Base-by-base conservation (phyloP, 1,284 basidiomycete genomes). In the Mycena sp. region DNA sequence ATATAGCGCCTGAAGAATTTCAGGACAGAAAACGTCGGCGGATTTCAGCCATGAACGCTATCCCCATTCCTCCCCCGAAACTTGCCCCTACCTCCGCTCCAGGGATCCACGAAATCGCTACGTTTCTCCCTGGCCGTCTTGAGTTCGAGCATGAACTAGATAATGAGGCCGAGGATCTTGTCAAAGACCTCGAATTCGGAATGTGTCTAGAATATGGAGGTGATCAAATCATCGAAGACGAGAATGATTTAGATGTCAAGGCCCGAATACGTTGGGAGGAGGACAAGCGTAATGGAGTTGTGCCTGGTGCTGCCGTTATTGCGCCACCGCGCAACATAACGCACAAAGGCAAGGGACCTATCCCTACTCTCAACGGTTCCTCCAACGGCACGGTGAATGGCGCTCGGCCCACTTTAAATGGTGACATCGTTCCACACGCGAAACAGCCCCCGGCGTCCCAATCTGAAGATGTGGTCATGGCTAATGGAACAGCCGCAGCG, bases 91-190 rank as follows among this genome's bases (percentile, higher is more conserved):
- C 93, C n/a, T 98, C 96, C 10, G 90, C 92, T 0, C 97, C 97
- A 4, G 95, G 93, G 2, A 91, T 96, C 29, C 98, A 99, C 77
- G 98, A 99, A 80, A 86, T 99, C 43, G 90, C 90, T 12, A 94
- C 93, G 0, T 99, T 93, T 80, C 93, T 99, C 78, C 97, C 97
- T 7, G 97, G 97, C 19, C 91, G 98, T 45, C 85, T 99, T 51
- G 97, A 99, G 76, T 99, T 99, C 75, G 98, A 99, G 75, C 93
- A 95, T 70, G 98, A 99, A 78, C 81, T 95, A 19, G 97, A 99
- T 74, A 96, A 98, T 74, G 96, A 99, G 37, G 97, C 97, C 0
- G 97, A 99, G 74, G 91, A 96, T 72, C 80, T 95, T 2, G 92
- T 99, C 69, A 99, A 99, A 78, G 96, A 99, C 74, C 85, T 99